These are phyloP conservation scores for Xylaria longipes DNA, from an alignment of 495 filamentous ascomycete genomes.

Conservation along the genomic window DNA sequence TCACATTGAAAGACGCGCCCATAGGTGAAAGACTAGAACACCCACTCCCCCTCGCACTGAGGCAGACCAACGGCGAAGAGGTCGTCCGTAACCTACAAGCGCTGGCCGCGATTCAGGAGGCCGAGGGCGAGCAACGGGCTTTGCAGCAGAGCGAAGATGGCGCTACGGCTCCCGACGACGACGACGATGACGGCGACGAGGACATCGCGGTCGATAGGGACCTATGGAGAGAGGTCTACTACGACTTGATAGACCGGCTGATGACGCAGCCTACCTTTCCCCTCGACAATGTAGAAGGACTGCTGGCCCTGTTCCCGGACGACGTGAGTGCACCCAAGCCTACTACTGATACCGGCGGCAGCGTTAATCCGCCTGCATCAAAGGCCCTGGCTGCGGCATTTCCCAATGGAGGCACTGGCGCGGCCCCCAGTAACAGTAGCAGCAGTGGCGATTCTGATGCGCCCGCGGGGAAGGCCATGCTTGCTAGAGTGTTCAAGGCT, in stretches of 20 bases:
- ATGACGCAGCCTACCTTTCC: neutral
- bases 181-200: neutral
- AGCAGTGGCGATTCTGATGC: neutral
- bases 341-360: slow-evolving; percentile 7
- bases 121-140: neutral
- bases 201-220: slow-evolving; percentile 1
- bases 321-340: too few species aligned
- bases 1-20: neutral
- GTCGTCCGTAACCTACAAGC: slow-evolving; percentile 22
- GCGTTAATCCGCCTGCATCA: slow-evolving; percentile 14
- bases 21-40: slow-evolving; percentile 17
- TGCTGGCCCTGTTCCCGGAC: neutral
- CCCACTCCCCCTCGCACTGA: slow-evolving; percentile 4
- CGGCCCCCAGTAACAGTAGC: neutral
- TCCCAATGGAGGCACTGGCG: neutral
- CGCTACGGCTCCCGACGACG: neutral
- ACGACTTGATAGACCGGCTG: neutral
- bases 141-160: neutral
- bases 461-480: neutral
- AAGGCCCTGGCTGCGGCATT: neutral
- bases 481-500: too few species aligned
- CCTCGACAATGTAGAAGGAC: neutral
- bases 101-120: neutral
- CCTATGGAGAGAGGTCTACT: neutral
- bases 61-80: slow-evolving; percentile 14